These are phyloP conservation scores for Amylostereum chailletii DNA, from an alignment of 1,284 basidiomycete genomes.

Conservation along the genomic window DNA sequence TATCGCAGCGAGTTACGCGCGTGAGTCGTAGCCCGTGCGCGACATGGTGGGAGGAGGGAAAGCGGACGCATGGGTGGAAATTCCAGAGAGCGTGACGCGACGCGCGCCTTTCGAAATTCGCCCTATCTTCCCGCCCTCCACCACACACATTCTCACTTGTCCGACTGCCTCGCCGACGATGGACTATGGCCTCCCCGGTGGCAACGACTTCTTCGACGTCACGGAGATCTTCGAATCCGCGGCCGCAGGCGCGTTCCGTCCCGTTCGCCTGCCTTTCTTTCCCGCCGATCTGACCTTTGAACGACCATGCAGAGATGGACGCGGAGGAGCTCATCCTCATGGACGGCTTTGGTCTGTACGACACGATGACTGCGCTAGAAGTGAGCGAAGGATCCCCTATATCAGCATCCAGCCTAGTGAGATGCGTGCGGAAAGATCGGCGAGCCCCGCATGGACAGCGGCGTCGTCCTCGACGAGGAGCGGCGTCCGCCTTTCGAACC, in stretches of 20 bases:
- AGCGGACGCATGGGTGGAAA: no score
- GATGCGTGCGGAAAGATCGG: slow-evolving; percentile 54
- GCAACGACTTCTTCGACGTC: slow-evolving; percentile 51
- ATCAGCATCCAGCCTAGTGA: no score
- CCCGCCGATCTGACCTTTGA: slow-evolving; percentile 6
- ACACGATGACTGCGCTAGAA: slow-evolving; percentile 88
- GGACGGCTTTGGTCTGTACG: slow-evolving; percentile 64
- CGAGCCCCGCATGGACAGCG: slow-evolving; percentile 84
- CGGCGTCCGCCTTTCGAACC: slow-evolving; percentile 54
- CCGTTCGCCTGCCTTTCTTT: slow-evolving; percentile 2
- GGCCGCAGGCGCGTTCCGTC: slow-evolving; percentile 36
- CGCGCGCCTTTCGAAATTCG: neutral
- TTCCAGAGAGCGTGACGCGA: neutral
- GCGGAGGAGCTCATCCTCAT: slow-evolving; percentile 60
- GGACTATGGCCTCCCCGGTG: slow-evolving; percentile 33
- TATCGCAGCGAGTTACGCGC: no score
- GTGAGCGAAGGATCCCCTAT: slow-evolving; percentile 26
- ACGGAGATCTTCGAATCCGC: slow-evolving; percentile 49
- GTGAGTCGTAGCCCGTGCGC: no score
- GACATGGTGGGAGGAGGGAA: no score
- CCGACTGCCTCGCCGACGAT: slow-evolving; percentile 8
- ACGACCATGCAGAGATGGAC: slow-evolving; percentile 45
- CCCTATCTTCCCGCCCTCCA: neutral
- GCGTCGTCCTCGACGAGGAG: slow-evolving; percentile 46
- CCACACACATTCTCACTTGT: neutral